Evolutionary conservation across 345 rosid species (phyloP).

Genomic region (Hypericum perforatum): DNA sequence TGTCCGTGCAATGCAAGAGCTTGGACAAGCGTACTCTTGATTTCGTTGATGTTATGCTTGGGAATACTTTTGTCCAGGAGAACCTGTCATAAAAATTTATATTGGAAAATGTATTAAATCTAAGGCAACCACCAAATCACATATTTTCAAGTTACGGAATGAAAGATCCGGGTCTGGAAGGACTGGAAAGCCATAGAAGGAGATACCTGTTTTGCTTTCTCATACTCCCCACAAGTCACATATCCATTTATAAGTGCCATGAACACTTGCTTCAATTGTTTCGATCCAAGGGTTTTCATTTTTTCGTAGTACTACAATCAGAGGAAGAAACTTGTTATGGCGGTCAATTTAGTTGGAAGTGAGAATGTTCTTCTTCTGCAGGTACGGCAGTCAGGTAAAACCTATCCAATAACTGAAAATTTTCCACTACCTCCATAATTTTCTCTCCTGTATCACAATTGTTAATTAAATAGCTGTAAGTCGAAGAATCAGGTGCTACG

Average conservation of each 20-base stretch:
- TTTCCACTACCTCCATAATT: conserved; percentile 48
- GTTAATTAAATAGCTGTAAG: conserved; percentile 55
- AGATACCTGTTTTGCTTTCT: conserved; percentile 78
- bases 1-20: conserved; percentile 63
- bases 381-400: not conserved
- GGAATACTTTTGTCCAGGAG: conserved; percentile 37
- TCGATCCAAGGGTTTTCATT: conserved; percentile 32
- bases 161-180: too few species aligned
- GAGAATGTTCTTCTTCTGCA: not conserved
- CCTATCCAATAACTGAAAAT: not conserved
- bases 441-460: conserved; percentile 44
- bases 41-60: conserved; percentile 32
- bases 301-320: conserved; percentile 44
- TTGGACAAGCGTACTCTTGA: conserved; percentile 50
- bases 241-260: conserved; percentile 75
- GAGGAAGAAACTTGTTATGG: not conserved
- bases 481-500: conserved; percentile 65
- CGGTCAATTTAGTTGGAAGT: too few species aligned
- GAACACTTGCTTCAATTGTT: conserved; percentile 42
- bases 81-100: conserved; percentile 34
- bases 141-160: too few species aligned
- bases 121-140: too few species aligned
- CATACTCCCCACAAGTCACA: conserved; percentile 55
- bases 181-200: not conserved
- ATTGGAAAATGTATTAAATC: not conserved